Evolutionary conservation across 768 basidiomycete species (phyloP).

Genomic region (Boletus pseudopeckii): DNA sequence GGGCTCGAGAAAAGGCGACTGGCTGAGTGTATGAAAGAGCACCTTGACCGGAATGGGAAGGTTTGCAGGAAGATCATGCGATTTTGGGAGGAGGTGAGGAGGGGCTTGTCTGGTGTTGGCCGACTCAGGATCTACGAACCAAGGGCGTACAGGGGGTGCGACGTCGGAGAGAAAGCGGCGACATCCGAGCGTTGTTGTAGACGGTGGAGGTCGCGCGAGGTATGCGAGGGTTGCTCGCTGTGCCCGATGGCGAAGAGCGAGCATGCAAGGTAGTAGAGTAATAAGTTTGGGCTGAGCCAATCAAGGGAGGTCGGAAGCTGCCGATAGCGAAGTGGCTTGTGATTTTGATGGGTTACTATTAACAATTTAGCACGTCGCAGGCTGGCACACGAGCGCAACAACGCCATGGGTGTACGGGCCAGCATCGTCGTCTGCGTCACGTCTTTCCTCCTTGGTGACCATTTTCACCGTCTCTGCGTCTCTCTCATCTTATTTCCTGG

Average conservation of each 20-base stretch:
- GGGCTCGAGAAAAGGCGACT: slow-evolving; percentile 69
- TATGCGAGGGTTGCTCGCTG: slow-evolving; percentile 2
- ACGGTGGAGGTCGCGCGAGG: not conserved
- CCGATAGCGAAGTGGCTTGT: slow-evolving; percentile 15
- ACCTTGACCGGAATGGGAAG: slow-evolving; percentile 50
- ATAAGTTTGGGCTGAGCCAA: not conserved
- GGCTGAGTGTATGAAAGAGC: slow-evolving; percentile 53
- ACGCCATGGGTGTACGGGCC: slow-evolving; percentile 65
- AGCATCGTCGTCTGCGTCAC: slow-evolving; percentile 73
- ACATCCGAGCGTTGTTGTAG: not conserved
- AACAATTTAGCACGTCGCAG: not conserved
- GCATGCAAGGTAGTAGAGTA: slow-evolving; percentile 6
- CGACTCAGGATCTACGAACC: slow-evolving; percentile 62
- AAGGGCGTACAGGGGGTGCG: slow-evolving; percentile 37
- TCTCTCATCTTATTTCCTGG: not conserved
- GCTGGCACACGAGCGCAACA: slow-evolving; percentile 9
- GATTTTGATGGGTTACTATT: slow-evolving; percentile 1
- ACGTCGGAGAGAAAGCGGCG: slow-evolving; percentile 12
- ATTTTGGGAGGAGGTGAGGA: slow-evolving; percentile 25
- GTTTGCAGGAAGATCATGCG: slow-evolving; percentile 42
- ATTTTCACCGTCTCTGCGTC: not conserved
- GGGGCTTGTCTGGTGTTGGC: slow-evolving; percentile 17
- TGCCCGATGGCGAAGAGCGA: slow-evolving; percentile 17
- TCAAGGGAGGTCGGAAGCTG: slow-evolving; percentile 9
- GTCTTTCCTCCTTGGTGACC: slow-evolving; percentile 73